A percentile compares a stretch with the other conserved stretches of the same genome.
These are phyloP conservation scores for Nitzschia sp. DNA, from an alignment of 108 stramenopile genomes.

Conservation along the genomic window DNA sequence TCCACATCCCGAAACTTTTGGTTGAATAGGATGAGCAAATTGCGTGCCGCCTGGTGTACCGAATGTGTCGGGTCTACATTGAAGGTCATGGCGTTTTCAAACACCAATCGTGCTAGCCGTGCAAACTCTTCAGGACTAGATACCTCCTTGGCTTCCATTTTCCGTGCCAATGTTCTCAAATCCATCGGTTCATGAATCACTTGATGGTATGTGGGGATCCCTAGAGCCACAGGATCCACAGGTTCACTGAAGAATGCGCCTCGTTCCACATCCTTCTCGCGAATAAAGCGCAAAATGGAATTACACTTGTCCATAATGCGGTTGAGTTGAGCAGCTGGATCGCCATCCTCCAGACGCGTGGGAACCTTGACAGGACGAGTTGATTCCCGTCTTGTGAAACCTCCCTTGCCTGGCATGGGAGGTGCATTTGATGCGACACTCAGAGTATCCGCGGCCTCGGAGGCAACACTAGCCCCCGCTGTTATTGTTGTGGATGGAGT, in stretches of 20 bases:
- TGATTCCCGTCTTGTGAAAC: constrained; percentile 68
- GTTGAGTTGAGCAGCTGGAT: constrained; percentile 64
- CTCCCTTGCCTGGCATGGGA: constrained; percentile 31
- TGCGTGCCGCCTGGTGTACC: constrained; percentile 78
- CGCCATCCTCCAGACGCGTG: constrained; percentile 76
- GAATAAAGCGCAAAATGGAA: constrained; percentile 57
- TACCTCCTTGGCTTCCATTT: constrained; percentile 75
- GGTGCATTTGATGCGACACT: not conserved
- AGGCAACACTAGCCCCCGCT: constrained; percentile 9
- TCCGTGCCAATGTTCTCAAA: constrained; percentile 81
- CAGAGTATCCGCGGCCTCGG: not conserved
- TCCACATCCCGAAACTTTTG: constrained; percentile 76
- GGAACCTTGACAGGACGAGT: constrained; percentile 66
- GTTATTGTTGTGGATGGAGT: constrained; percentile 6
- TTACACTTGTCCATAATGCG: constrained; percentile 75
- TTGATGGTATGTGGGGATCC: constrained; percentile 91
- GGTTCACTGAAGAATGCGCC: constrained; percentile 79
- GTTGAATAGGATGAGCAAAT: constrained; percentile 70
- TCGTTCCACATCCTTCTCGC: constrained; percentile 55
- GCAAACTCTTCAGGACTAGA: constrained; percentile 78
- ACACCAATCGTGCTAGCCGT: constrained; percentile 82
- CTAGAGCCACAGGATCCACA: constrained; percentile 92
- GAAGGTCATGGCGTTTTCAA: constrained; percentile 93
- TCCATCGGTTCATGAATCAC: constrained; percentile 94
- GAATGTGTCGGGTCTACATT: constrained; percentile 86